A percentile compares a stretch with the other conserved stretches of the same genome.
Evolutionary conservation across 768 basidiomycete species (phyloP).

Genomic region (Pulveroboletus sp.): DNA sequence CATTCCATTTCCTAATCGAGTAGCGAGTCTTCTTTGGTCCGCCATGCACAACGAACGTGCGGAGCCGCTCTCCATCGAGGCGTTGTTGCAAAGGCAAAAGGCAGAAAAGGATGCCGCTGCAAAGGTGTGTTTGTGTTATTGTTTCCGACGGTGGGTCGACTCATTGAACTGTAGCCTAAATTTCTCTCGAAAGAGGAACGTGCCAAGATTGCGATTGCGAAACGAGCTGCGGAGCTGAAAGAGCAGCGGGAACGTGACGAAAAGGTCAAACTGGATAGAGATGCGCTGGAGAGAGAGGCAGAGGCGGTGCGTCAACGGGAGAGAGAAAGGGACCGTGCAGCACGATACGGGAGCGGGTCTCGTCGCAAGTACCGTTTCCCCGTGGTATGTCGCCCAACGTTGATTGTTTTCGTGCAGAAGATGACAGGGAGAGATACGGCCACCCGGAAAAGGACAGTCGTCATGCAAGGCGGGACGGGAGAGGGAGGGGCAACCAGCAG

Average conservation of each 20-base stretch:
- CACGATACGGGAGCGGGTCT: conserved; percentile 39
- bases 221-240: conserved; percentile 79
- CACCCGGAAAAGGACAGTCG: conserved; percentile 50
- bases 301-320: conserved; percentile 60
- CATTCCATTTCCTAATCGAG: conserved; percentile 13
- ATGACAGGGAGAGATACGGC: conserved; percentile 45
- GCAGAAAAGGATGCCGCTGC: conserved; percentile 87
- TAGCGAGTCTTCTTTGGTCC: background rate
- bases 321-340: conserved; percentile 33
- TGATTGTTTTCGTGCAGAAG: conserved; percentile 36
- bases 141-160: background rate
- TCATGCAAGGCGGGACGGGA: conserved; percentile 39
- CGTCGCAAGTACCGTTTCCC: conserved; percentile 26
- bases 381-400: background rate
- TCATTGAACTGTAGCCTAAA: conserved; percentile 62
- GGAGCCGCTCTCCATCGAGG: conserved; percentile 87
- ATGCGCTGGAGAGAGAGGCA: conserved; percentile 72
- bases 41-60: conserved; percentile 43
- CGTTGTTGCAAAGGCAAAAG: conserved; percentile 81
- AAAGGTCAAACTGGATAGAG: conserved; percentile 55
- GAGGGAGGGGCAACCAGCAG: conserved; percentile 35
- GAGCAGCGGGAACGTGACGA: conserved; percentile 70
- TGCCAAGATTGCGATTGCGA: conserved; percentile 83
- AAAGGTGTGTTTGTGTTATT: conserved; percentile 53
- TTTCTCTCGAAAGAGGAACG: conserved; percentile 94